A percentile compares a stretch with the other conserved stretches of the same genome.
Conservation (phyloP, 192 early-diverging fungal genomes). For the Backusella tuberculispora region DNA sequence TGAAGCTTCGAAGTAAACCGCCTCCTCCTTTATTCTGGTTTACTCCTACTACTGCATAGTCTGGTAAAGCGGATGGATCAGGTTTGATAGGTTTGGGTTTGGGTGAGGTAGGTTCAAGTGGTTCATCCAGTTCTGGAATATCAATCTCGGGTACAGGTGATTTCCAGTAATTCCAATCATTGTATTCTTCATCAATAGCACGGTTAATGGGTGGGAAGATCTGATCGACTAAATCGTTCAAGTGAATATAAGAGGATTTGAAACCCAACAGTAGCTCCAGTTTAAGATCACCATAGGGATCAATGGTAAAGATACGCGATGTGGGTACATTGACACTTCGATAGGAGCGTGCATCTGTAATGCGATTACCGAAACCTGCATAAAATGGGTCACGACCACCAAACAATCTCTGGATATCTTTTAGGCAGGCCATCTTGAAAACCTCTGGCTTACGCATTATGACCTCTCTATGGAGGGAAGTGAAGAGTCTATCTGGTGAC, state of each 20-base stretch:
- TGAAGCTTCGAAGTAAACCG: slow-evolving; percentile 31
- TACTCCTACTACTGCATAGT: background rate
- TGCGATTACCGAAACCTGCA: slow-evolving; percentile 96
- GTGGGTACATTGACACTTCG: slow-evolving; percentile 90
- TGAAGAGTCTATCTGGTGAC: slow-evolving; percentile 92
- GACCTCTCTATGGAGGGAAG: slow-evolving; percentile 92
- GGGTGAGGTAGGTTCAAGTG: slow-evolving; percentile 19
- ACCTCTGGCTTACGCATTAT: slow-evolving; percentile 93
- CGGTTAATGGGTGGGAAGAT: slow-evolving; percentile 82
- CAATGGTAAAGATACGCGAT: slow-evolving; percentile 96
- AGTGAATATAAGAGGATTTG: slow-evolving; percentile 86
- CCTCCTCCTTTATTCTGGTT: background rate
- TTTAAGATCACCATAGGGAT: slow-evolving; percentile 88
- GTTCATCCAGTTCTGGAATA: slow-evolving; percentile 38
- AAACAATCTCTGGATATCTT: slow-evolving; percentile 89
- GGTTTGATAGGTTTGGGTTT: slow-evolving; percentile 36
- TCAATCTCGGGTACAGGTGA: slow-evolving; percentile 55
- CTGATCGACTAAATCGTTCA: slow-evolving; percentile 95
- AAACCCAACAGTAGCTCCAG: slow-evolving; percentile 86
- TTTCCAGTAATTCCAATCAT: slow-evolving; percentile 88
- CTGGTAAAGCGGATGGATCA: slow-evolving; percentile 22
- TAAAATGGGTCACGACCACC: slow-evolving; percentile 85
- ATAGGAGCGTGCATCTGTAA: slow-evolving; percentile 90
- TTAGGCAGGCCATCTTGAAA: slow-evolving; percentile 95
- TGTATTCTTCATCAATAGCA: slow-evolving; percentile 70